Percentiles rank a stretch among this genome's conserved stretches.
Evolutionary conservation across 2,329 filamentous ascomycete genomes (phyloP).

Genomic region (Proliferodiscus dingleyae): DNA sequence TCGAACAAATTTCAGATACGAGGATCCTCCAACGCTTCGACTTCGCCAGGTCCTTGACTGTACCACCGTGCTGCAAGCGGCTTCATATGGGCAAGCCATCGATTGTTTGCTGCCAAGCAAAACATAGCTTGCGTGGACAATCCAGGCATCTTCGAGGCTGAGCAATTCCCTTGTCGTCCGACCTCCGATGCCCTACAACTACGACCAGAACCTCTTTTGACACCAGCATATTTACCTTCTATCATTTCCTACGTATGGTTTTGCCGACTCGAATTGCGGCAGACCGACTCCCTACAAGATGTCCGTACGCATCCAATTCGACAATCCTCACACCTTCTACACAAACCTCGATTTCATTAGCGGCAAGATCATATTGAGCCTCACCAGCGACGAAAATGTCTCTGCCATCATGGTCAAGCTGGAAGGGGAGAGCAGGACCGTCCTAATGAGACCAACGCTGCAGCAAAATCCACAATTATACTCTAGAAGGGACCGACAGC

Average conservation of each 20-base stretch:
- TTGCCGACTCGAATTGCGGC: background rate
- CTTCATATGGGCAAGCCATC: background rate
- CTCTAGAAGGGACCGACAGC: conserved; percentile 17
- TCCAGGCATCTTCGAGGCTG: conserved; percentile 4
- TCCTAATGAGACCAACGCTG: conserved; percentile 33
- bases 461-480: conserved; percentile 13
- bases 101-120: background rate
- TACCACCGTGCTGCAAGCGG: background rate
- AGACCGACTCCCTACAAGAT: conserved; percentile 36
- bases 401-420: conserved; percentile 76
- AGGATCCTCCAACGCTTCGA: background rate
- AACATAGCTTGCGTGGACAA: conserved; percentile 2
- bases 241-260: conserved; percentile 1
- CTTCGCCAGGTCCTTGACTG: background rate
- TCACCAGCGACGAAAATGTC: conserved; percentile 64
- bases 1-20: background rate
- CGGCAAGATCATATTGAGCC: conserved; percentile 52
- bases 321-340: conserved; percentile 65
- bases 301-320: conserved; percentile 63
- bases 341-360: conserved; percentile 73
- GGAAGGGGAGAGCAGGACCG: conserved; percentile 71
- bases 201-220: background rate
- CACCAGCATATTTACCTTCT: background rate
- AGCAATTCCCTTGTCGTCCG: background rate
- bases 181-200: background rate